A percentile compares a stretch with the other conserved stretches of the same genome.
These are phyloP conservation scores for Saccharomycopsis selenospora DNA, from an alignment of 805 yeast genomes.

Conservation along the genomic window DNA sequence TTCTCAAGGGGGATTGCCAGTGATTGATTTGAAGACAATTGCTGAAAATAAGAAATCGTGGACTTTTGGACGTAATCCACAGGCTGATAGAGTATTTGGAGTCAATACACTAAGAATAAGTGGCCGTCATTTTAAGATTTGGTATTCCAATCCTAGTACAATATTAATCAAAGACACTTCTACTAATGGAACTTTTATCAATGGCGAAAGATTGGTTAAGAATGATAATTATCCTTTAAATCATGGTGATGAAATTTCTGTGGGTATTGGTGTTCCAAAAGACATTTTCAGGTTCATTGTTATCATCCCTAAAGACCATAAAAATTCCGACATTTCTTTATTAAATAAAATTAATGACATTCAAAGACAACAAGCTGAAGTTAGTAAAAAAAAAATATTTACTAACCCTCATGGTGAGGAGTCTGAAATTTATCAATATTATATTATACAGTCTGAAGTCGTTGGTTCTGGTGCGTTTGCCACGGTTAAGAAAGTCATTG, in stretches of 20 bases:
- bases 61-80: conserved; percentile 68
- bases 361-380: neutral
- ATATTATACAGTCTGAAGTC: conserved; percentile 72
- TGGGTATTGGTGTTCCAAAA: conserved; percentile 75
- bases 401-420: conserved; percentile 20
- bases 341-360: neutral
- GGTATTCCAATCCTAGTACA: conserved; percentile 54
- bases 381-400: neutral
- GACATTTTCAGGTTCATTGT: conserved; percentile 52
- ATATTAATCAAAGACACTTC: conserved; percentile 54
- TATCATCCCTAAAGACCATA: conserved; percentile 33
- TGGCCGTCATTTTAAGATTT: conserved; percentile 64
- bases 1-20: conserved; percentile 48
- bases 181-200: conserved; percentile 89
- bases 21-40: conserved; percentile 38
- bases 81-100: conserved; percentile 57
- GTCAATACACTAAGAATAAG: conserved; percentile 59
- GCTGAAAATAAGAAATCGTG: conserved; percentile 38
- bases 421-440: conserved; percentile 56
- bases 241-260: conserved; percentile 90
- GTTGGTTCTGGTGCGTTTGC: conserved; percentile 99
- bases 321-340: neutral
- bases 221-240: conserved; percentile 73
- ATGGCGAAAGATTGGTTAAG: conserved; percentile 63
- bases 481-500: conserved; percentile 84